Conservation (phyloP, 2,329 filamentous ascomycete species). For the Talaromyces islandicus region DNA sequence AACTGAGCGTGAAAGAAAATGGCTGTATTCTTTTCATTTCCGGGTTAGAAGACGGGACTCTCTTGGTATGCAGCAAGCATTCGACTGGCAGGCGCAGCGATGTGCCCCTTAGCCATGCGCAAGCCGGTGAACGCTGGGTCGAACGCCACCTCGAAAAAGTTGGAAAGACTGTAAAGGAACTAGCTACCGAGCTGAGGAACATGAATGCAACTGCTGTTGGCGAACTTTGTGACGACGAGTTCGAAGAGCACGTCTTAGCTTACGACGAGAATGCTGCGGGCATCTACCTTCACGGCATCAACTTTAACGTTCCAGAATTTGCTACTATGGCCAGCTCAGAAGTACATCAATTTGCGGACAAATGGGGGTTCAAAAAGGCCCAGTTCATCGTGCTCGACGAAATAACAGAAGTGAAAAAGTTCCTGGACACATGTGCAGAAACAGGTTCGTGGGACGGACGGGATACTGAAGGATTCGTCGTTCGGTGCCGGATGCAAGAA, state of each 20-base stretch:
- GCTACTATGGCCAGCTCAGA: conserved; percentile 73
- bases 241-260: conserved; percentile 93
- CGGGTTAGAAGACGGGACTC: conserved; percentile 78
- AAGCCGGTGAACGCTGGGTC: conserved; percentile 74
- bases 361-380: conserved; percentile 91
- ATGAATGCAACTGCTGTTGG: conserved; percentile 93
- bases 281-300: conserved; percentile 92
- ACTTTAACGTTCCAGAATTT: conserved; percentile 90
- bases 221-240: conserved; percentile 90
- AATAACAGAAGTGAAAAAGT: conserved; percentile 65
- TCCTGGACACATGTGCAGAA: conserved; percentile 79
- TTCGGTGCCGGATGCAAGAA: conserved; percentile 69
- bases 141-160: conserved; percentile 70
- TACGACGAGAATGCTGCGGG: conserved; percentile 79
- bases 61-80: conserved; percentile 98
- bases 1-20: conserved; percentile 95
- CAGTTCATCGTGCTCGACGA: conserved; percentile 73
- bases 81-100: conserved; percentile 79
- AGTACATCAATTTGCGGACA: conserved; percentile 84
- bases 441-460: conserved; percentile 84
- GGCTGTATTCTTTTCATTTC: conserved; percentile 99
- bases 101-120: conserved; percentile 69
- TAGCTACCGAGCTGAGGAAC: conserved; percentile 67
- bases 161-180: conserved; percentile 70
- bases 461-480: conserved; percentile 94